Conservation (phyloP, 305 asterid species). For the Solanum hybrid region DNA sequence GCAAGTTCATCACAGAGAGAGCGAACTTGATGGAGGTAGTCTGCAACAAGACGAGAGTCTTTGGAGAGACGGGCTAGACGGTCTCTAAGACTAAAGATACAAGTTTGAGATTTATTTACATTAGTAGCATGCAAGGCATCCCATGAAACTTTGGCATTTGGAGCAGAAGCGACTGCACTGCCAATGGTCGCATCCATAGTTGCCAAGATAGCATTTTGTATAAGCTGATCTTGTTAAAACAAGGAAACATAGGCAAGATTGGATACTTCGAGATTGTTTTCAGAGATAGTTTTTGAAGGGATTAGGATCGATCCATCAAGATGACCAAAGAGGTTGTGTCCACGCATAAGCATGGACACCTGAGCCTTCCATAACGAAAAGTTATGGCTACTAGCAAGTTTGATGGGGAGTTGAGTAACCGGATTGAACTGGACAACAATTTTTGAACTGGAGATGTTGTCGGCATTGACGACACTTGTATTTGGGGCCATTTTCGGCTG, state of each 20-base stretch:
- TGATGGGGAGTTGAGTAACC: neutral
- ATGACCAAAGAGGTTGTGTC: neutral
- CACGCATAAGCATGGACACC: neutral
- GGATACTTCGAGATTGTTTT: neutral
- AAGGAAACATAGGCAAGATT: neutral
- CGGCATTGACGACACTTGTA: neutral
- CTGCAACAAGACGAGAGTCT: neutral
- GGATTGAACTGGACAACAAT: too few species aligned
- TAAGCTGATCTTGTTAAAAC: neutral
- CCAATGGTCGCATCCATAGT: neutral
- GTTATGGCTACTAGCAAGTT: neutral
- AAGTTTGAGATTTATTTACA: neutral
- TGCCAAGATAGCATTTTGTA: neutral
- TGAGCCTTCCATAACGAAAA: neutral
- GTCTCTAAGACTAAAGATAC: neutral
- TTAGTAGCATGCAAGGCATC: too few species aligned
- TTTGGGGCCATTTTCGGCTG: neutral
- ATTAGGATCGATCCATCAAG: neutral
- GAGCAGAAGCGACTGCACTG: neutral
- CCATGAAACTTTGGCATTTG: too few species aligned
- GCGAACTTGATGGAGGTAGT: neutral
- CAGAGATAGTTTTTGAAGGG: neutral
- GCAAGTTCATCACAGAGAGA: neutral
- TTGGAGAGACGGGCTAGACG: neutral
- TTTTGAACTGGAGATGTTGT: neutral